Evolutionary conservation across 2,329 filamentous ascomycete genomes (phyloP), one percentile per base, ranked within the genome.

Genomic region (Neurospora sp.): DNA sequence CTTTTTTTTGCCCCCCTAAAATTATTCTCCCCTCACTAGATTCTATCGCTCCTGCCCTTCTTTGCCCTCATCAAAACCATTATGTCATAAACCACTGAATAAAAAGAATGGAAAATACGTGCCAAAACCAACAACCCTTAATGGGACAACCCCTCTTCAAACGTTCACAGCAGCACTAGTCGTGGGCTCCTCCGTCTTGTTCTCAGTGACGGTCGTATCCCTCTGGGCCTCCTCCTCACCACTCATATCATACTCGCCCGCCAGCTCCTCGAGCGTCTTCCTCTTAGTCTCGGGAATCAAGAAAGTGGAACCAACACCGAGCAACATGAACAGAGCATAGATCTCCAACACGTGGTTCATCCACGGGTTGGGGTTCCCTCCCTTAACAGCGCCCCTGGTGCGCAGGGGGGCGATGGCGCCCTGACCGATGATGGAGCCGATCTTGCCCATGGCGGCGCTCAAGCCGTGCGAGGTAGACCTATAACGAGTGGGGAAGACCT

Each of bases 261-360:
- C 66, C 39, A 92, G 82, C 78, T 89, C 84, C 78, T 92, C 91
- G 39, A 94, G 85, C 1, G 90, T 91, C 84, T 89, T 89, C 70
- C 89, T 83, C 82, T 91, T 92, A 23, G 89, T 92, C 83, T 92
- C 91, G 89, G 89, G 71, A 92, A 72, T 91, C 70, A 92, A 81
- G 1, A 91, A 80, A 0, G 89, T 89, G 10, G 89, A 91, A 77
- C 90, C 84, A 80, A 87, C 82, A 70, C 91, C 91, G 70, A 87
- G 82, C 40, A 93, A 84, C 91, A 93, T 93, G 84, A 94, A 93
- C 37, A 92, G 83, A 6, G 90, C 89, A 76, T 85, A 86, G 75
- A 93, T 92, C 83, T 92, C 83, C 77, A 93, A 87, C 52, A 93
- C 90, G 78, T 93, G 91, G 81, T 92, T 85, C 79, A 93, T 85